Conservation (phyloP, 1,139 yeast species). For the Arxiozyma slooffiae region DNA sequence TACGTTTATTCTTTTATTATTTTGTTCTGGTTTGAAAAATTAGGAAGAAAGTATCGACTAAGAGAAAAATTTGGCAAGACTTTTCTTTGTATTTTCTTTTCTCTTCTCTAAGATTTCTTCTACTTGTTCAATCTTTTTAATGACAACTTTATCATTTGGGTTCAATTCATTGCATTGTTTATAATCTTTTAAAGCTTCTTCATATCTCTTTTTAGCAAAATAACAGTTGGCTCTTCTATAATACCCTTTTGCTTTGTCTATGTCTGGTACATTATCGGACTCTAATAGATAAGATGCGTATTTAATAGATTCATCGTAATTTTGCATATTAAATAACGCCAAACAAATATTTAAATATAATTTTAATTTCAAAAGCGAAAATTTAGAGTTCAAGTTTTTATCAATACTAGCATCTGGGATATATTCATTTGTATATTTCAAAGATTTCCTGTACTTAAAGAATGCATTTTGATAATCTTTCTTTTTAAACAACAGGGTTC, state of each 20-base stretch:
- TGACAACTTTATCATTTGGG: constrained; percentile 45
- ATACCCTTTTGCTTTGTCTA: constrained; percentile 53
- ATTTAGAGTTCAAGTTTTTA: constrained; percentile 42
- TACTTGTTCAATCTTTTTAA: constrained; percentile 36
- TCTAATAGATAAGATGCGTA: constrained; percentile 51
- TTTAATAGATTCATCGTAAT: constrained; percentile 39
- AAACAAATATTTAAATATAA: constrained; percentile 53
- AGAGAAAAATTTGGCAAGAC: constrained; percentile 49
- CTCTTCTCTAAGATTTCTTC: constrained; percentile 34
- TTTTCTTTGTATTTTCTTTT: constrained; percentile 43
- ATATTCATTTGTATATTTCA: constrained; percentile 59
- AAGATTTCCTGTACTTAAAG: constrained; percentile 52
- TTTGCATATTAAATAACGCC: constrained; percentile 39
- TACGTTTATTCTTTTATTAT: too few relatives aligned
- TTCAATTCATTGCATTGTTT: constrained; percentile 37
- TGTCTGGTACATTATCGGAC: constrained; percentile 30
- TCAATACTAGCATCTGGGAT: constrained; percentile 63
- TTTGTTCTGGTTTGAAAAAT: too few relatives aligned
- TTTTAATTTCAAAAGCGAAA: constrained; percentile 48
- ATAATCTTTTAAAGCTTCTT: constrained; percentile 43
- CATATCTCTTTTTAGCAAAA: constrained; percentile 36
- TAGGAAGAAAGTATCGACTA: constrained; percentile 2
- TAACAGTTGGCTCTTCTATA: constrained; percentile 52
- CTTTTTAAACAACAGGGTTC: constrained; percentile 46
- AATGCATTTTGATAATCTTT: constrained; percentile 44